These are phyloP conservation scores for Lithospermum erythrorhizon DNA, from an alignment of 257 asterid genomes.

Conservation along the genomic window DNA sequence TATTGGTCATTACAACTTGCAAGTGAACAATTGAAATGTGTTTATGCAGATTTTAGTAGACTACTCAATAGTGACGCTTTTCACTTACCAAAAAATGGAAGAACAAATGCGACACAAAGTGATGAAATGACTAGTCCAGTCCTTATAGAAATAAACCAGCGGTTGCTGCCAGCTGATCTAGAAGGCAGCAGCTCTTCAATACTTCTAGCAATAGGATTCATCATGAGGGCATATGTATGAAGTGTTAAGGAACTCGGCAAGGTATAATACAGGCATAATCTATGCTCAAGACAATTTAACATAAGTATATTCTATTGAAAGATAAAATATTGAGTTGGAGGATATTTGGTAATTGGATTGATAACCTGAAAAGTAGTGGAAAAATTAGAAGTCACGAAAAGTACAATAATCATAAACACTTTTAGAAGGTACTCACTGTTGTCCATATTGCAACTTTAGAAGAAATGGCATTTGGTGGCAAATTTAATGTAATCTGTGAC, in stretches of 20 bases:
- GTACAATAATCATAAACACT: not conserved
- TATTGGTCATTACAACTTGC: not conserved
- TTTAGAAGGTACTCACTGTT: slow-evolving; percentile 33
- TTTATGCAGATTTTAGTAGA: not conserved
- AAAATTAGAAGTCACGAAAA: slow-evolving; percentile 2
- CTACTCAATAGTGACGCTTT: not conserved
- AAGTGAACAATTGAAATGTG: not conserved
- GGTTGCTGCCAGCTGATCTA: slow-evolving; percentile 26
- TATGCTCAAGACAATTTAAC: not conserved
- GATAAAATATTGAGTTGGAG: slow-evolving; percentile 16
- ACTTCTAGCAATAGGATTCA: slow-evolving; percentile 71
- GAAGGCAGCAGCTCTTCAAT: slow-evolving; percentile 65
- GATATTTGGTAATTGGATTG: slow-evolving; percentile 82
- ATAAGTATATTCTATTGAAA: not conserved
- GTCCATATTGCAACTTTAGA: slow-evolving; percentile 76
- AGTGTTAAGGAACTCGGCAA: slow-evolving; percentile 36
- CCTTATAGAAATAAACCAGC: slow-evolving; percentile 59
- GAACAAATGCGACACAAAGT: slow-evolving; percentile 51
- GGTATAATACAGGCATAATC: not conserved
- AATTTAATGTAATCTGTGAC: slow-evolving; percentile 71
- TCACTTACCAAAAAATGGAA: slow-evolving; percentile 70
- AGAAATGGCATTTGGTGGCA: slow-evolving; percentile 48
- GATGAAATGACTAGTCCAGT: slow-evolving; percentile 57
- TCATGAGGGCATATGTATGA: slow-evolving; percentile 52
- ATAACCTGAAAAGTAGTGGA: slow-evolving; percentile 47